Base-by-base conservation (phyloP, 2,329 filamentous ascomycete genomes). In the Bipolaris sorokiniana region DNA sequence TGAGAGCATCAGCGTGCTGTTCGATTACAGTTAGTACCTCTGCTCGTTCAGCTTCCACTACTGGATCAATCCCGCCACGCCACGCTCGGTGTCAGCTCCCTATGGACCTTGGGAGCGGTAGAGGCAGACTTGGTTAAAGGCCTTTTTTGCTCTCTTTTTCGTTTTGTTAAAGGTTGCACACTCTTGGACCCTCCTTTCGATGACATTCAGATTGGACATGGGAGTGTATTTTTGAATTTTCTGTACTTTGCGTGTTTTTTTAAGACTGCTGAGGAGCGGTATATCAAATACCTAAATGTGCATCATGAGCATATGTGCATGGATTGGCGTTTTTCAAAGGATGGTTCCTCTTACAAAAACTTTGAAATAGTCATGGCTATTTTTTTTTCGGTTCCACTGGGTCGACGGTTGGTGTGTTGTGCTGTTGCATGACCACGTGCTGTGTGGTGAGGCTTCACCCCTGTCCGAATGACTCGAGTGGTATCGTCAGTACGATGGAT, bases 1-100 rank as follows among this genome's bases (percentile, higher is more conserved):
- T 70, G 95, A 99, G 81, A 97, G 92, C 72, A 97, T 99, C 79
- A 97, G 92, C 76, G 91, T 95, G 59, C 84, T 99, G 49, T 99
- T 99, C 79, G 89, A 92, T 74, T 90, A 91, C 77, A 89, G 91
- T 75, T 92, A 72, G 67, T 70, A 56, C 47, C 65, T 69, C 61
- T 61, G 48, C 40, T 56, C 48, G 46, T 53, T 20, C 18, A 54
- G 6, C 10, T 38, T 54, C 38, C 11, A 38, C 23, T 46, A 49
- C 38, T 31, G 28, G 28, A 36, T 31, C 33, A 28, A 26, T 20
- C 13, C 44, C 33, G 38, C 28, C 15, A 37, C 11, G 40, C 51
- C 26, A 18, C 22, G 31, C 36, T 53, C 16, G 22, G 26, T 37
- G 23, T n/a, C 38, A 16, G 9, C 16, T 13, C 15, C 3, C 22